A percentile compares a stretch with the other conserved stretches of the same genome.
These are phyloP conservation scores for Beverwykella pulmonaria DNA, from an alignment of 495 filamentous ascomycete genomes.

Conservation along the genomic window DNA sequence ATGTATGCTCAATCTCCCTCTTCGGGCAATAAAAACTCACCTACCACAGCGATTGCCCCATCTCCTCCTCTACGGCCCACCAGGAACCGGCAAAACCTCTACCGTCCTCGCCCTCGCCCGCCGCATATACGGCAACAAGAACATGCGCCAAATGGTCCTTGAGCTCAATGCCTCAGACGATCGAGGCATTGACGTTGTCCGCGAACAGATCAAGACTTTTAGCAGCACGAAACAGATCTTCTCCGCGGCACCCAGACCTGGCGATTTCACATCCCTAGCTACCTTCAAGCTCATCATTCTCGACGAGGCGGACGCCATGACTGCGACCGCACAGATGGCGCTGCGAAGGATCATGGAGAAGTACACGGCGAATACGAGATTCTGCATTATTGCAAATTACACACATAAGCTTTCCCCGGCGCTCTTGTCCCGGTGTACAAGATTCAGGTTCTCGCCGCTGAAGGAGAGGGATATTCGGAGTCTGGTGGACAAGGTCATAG, in stretches of 20 bases:
- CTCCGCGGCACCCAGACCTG: conserved; percentile 55
- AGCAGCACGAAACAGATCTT: conserved; percentile 79
- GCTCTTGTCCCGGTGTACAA: conserved; percentile 86
- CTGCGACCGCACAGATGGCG: conserved; percentile 93
- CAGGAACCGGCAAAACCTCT: conserved; percentile 54
- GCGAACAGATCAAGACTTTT: conserved; percentile 98
- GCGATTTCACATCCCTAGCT: conserved; percentile 59
- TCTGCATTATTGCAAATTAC: conserved; percentile 99
- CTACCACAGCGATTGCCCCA: conserved; percentile 74
- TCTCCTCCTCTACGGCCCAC: conserved; percentile 73
- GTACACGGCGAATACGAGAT: conserved; percentile 96
- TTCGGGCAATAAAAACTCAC: not conserved
- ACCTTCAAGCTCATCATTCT: conserved; percentile 94
- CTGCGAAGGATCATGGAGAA: conserved; percentile 98
- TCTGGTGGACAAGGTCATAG: conserved; percentile 87
- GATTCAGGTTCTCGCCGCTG: conserved; percentile 92
- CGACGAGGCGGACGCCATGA: conserved; percentile 99
- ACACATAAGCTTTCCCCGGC: conserved; percentile 98
- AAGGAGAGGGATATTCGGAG: conserved; percentile 81
- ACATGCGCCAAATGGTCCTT: conserved; percentile 97
- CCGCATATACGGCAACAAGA: conserved; percentile 86
- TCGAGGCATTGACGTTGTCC: conserved; percentile 95
- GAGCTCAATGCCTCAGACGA: conserved; percentile 98
- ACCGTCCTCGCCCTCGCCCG: conserved; percentile 74
- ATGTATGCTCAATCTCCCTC: conserved; percentile 54